Base-by-base conservation (phyloP, 139 green algal species). In the Coelastrella sp. region DNA sequence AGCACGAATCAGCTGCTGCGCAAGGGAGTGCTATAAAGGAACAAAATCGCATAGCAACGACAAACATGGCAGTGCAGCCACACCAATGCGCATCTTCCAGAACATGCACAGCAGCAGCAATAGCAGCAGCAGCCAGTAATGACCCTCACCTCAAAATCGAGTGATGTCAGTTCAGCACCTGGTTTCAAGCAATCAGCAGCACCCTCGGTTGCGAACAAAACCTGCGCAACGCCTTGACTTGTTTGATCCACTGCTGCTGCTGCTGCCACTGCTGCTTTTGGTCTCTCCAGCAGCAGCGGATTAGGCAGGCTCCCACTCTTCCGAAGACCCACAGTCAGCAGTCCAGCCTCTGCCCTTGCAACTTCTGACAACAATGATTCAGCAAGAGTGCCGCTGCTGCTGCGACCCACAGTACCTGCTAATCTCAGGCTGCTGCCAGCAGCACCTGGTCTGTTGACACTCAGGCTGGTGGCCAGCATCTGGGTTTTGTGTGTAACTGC, bases 251-350 rank as follows among this genome's bases (percentile, higher is more conserved):
- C 62, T 69, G 62, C 62, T 40, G 62, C 27, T n/a, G 62, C 62
- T n/a, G 13, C 62, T 69, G 62, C 62, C 62, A 40, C 62, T 69
- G 62, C 62, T 40, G 27, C 62, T 40, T 15, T 19, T 15, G 19
- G 62, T 27, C 17, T 21, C 2, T 69, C 27, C 9, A 15, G 27
- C 25, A 43, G 27, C 50, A 81, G 19, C 53, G 35, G 21, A 15
- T 82, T 53, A 41, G 75, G 75, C 53, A 82, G 35, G 75, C 75
- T 82, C 51, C 71, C 75, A 35, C 75, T 71, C 51, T 53, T 51
- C 0, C 34, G 53, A 32, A 82, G 75, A 8, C 53, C 75, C n/a
- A 35, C 75, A 6, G 35, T 82, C 75, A 82, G 25, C 75, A 82
- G 53, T 13, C 75, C 75, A 13, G 50, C 13, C 34, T 69, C 75